Evolutionary conservation across 352 stramenopile genomes (phyloP).

Genomic region (Pythium apleroticum): DNA sequence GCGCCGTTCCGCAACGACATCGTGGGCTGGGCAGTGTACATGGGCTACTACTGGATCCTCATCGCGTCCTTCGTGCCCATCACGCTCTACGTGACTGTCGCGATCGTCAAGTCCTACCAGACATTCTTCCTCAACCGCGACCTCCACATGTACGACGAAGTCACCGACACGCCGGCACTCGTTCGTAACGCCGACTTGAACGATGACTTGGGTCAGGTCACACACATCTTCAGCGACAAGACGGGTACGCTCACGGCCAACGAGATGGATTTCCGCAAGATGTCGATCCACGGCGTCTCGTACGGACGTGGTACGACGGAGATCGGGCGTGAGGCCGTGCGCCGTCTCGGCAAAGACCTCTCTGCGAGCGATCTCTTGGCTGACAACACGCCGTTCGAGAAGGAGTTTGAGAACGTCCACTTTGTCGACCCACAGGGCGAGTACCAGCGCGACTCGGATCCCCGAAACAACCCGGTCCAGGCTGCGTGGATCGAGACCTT

Average conservation of each 20-base stretch:
- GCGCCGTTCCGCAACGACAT: slow-evolving; percentile 75
- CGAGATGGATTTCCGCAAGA: slow-evolving; percentile 89
- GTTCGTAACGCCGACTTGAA: slow-evolving; percentile 86
- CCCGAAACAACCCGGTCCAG: slow-evolving; percentile 44
- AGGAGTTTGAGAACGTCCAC: slow-evolving; percentile 71
- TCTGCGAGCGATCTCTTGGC: slow-evolving; percentile 75
- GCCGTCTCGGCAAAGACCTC: slow-evolving; percentile 68
- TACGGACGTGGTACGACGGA: slow-evolving; percentile 84
- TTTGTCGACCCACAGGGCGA: slow-evolving; percentile 79
- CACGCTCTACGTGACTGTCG: slow-evolving; percentile 87
- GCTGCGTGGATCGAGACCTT: slow-evolving; percentile 80
- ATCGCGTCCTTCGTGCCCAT: slow-evolving; percentile 89
- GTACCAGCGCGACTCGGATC: slow-evolving; percentile 53
- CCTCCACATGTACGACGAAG: slow-evolving; percentile 82
- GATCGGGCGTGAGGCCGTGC: slow-evolving; percentile 76
- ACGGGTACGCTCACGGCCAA: slow-evolving; percentile 85
- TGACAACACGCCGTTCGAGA: slow-evolving; percentile 53
- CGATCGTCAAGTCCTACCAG: slow-evolving; percentile 87
- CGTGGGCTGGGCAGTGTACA: slow-evolving; percentile 68
- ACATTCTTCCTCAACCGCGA: slow-evolving; percentile 87
- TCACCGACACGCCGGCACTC: slow-evolving; percentile 73
- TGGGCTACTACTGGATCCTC: slow-evolving; percentile 89
- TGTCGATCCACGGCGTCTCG: slow-evolving; percentile 79
- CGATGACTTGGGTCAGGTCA: slow-evolving; percentile 86
- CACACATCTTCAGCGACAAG: slow-evolving; percentile 89